Conservation (phyloP, 441 rosid species). For the Eruca vesicaria region DNA sequence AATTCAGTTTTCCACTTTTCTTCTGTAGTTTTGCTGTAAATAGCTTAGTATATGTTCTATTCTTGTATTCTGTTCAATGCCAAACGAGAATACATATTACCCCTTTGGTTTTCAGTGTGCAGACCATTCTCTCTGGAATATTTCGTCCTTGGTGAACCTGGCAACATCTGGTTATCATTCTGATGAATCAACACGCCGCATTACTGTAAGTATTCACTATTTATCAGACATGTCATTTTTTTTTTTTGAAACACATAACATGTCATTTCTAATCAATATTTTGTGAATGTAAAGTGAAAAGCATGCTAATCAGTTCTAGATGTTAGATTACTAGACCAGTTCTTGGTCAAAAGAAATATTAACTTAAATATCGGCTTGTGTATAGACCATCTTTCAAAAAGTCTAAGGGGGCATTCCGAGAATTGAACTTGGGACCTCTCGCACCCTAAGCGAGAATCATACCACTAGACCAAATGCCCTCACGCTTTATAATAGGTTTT, state of each 20-base stretch:
- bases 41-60: not conserved
- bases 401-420: conserved; percentile 15
- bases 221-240: not conserved
- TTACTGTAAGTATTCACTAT: not conserved
- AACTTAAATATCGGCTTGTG: not conserved
- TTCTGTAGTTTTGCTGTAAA: not conserved
- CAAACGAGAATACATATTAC: not conserved
- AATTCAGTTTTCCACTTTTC: not conserved
- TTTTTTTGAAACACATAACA: too few species aligned
- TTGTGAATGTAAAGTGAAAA: not conserved
- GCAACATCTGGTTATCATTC: not conserved
- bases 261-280: not conserved
- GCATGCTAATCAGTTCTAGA: not conserved
- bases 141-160: not conserved
- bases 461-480: conserved; percentile 63
- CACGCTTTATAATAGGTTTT: not conserved
- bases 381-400: not conserved
- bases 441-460: conserved; percentile 95
- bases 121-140: not conserved
- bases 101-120: not conserved
- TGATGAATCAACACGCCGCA: not conserved
- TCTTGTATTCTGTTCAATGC: not conserved
- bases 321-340: not conserved
- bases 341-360: not conserved
- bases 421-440: conserved; percentile 76